Percentiles rank a stretch among this genome's conserved stretches.
Conservation (phyloP, 2,329 filamentous ascomycete genomes). For the Colletotrichum sp. region DNA sequence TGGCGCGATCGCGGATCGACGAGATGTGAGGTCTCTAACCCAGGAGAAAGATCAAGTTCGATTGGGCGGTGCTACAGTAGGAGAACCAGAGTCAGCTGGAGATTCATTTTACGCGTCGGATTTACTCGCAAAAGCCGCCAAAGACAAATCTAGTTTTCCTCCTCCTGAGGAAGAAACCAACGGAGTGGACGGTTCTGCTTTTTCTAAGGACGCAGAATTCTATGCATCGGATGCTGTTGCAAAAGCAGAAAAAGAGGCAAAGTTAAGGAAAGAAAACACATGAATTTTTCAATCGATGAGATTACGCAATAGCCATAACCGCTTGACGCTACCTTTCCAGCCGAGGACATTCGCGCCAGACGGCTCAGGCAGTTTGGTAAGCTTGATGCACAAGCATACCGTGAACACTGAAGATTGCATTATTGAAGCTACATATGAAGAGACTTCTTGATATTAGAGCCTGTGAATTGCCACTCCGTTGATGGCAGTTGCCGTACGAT, state of each 20-base stretch:
- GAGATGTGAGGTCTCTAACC: background rate
- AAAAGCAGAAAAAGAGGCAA: background rate
- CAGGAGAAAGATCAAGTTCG: background rate
- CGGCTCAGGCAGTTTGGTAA: fast-evolving
- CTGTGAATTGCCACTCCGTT: background rate
- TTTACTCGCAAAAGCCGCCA: background rate
- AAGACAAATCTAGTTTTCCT: fast-evolving
- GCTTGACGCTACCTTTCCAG: background rate
- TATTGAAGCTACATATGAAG: fast-evolving
- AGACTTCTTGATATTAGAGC: fast-evolving
- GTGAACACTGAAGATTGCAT: background rate
- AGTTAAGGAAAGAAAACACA: fast-evolving
- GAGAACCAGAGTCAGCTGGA: background rate
- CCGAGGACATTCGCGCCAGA: background rate
- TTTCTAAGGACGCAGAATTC: background rate
- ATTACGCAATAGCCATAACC: background rate
- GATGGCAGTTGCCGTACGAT: fast-evolving
- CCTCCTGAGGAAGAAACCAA: fast-evolving
- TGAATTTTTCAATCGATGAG: fast-evolving
- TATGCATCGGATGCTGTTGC: background rate
- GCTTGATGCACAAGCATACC: background rate
- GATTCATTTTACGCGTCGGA: background rate
- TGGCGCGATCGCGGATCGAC: background rate
- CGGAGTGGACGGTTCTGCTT: fast-evolving
- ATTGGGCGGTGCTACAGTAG: too few relatives aligned